Evolutionary conservation across 768 basidiomycete genomes (phyloP), one percentile per base, ranked within the genome.

Genomic region (Dioszegia aurantiaca): DNA sequence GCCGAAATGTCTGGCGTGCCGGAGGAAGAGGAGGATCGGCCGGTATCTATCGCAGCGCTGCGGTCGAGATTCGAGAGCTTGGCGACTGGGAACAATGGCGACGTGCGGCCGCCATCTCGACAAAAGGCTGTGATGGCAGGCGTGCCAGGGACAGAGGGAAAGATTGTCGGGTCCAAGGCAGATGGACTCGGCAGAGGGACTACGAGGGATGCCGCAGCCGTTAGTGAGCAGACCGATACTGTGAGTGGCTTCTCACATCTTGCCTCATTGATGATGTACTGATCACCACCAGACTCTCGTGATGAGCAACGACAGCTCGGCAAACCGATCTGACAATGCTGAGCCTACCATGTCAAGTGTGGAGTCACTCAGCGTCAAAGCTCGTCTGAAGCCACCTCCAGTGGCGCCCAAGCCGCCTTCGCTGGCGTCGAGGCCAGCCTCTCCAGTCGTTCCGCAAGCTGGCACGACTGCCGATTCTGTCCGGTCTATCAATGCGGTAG

Each of bases 11-110:
- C 40, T 42, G 14, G 28, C 2, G 42, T 4, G 24, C n/a, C 26
- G 1, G 54, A 17, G 19, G 54, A 47, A 17, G 56, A 45, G 21
- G 36, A 46, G 17, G 39, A 46, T 8, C 19, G 23, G 39, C 58
- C 52, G 10, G 31, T 47, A 21, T 69, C 68, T 16, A 72, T 72
- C 57, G 65, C 70, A 16, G 62, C 65, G 4, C 48, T 72, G 1
- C 42, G 68, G 19, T 69, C 68, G 12, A 62, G 52, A 37, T 72
- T 72, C 45, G 70, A 72, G 53, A 65, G 54, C 41, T 48, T 69
- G 4, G 62, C 67, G 11, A 64, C 69, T 9, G 58, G 45, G 3
- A 26, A 19, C 9, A 23, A 60, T 56, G 42, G 44, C 58, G 11
- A 21, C 8, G 26, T 17, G 44, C 19, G 8, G 23, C 23, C 26